These are phyloP conservation scores for Penicillium atrosanguineum DNA, from an alignment of 495 filamentous ascomycete species.

Conservation along the genomic window DNA sequence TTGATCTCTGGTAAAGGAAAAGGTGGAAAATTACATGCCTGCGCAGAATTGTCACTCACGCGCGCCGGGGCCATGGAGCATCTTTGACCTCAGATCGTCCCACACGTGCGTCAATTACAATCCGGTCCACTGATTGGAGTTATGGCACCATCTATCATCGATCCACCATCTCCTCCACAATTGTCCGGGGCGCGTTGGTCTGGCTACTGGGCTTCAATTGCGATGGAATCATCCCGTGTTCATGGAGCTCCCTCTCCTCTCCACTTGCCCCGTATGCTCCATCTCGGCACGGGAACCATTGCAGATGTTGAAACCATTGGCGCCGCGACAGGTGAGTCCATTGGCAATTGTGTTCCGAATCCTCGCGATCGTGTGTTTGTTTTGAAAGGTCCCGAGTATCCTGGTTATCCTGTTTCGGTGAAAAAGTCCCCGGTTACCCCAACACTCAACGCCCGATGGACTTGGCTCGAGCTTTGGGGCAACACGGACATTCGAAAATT, in stretches of 20 bases:
- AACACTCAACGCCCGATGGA: background rate
- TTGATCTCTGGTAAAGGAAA: background rate
- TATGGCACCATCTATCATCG: too few relatives aligned
- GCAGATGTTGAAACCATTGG: background rate
- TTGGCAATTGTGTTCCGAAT: background rate
- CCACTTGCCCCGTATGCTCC: background rate
- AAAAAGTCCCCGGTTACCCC: background rate
- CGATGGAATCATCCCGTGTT: background rate
- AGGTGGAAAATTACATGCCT: too few relatives aligned
- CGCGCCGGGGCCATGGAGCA: too few relatives aligned
- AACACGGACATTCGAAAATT: background rate
- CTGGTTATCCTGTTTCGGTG: background rate
- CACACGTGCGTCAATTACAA: too few relatives aligned
- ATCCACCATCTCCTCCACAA: too few relatives aligned
- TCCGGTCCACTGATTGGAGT: too few relatives aligned
- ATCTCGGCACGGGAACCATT: background rate
- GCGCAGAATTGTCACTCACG: too few relatives aligned
- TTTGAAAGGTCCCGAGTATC: background rate
- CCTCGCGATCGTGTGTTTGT: background rate
- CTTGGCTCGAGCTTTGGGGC: background rate
- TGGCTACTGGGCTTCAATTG: background rate
- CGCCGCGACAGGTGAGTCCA: background rate
- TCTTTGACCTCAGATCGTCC: too few relatives aligned
- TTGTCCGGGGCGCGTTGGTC: background rate
- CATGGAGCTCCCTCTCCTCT: background rate